phyloP scores from a whole-genome alignment of 805 yeast genomes.

The Candida adriatica region DNA sequence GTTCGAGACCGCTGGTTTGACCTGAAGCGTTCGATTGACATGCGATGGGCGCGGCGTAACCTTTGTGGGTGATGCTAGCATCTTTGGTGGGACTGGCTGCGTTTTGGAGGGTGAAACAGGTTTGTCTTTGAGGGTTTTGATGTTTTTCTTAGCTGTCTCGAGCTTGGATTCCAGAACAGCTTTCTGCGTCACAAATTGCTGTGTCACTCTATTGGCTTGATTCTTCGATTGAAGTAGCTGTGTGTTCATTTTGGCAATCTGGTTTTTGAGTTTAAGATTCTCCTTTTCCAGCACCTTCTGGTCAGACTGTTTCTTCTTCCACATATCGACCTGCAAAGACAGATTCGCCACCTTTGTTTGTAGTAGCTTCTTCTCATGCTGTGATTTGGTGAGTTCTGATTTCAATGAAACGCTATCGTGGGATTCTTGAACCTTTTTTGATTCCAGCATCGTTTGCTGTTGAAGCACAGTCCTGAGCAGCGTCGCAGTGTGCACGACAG shows the following conservation, averaged over 20 bases:
- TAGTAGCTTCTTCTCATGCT: conserved; percentile 18
- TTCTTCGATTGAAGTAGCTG: conserved; percentile 25
- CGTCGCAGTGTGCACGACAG: conserved; percentile 13
- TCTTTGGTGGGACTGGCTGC: conserved; percentile 2
- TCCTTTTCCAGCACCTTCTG: conserved; percentile 21
- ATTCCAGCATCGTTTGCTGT: conserved; percentile 15
- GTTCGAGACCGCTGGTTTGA: conserved; percentile 11
- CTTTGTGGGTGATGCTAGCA: conserved; percentile 14
- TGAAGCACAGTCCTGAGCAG: conserved; percentile 14
- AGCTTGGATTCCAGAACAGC: conserved; percentile 30
- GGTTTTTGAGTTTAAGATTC: conserved; percentile 28
- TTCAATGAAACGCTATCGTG: conserved; percentile 13
- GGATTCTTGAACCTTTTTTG: conserved; percentile 7
- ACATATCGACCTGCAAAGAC: conserved; percentile 16
- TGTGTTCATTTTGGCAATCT: conserved; percentile 26
- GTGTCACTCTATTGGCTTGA: conserved; percentile 26
- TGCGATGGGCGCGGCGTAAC: conserved; percentile 4
- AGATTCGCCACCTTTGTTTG: conserved; percentile 17
- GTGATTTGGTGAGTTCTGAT: conserved; percentile 15
- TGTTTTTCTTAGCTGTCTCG: conserved; percentile 27
- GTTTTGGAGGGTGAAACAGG: conserved; percentile 5
- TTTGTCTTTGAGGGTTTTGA: conserved; percentile 21
- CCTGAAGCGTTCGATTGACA: conserved; percentile 4
- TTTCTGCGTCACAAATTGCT: conserved; percentile 27
- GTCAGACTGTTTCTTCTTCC: conserved; percentile 20